phyloP scores from a whole-genome alignment of 139 green algal genomes.

The Raphidocelis subcapitata region DNA sequence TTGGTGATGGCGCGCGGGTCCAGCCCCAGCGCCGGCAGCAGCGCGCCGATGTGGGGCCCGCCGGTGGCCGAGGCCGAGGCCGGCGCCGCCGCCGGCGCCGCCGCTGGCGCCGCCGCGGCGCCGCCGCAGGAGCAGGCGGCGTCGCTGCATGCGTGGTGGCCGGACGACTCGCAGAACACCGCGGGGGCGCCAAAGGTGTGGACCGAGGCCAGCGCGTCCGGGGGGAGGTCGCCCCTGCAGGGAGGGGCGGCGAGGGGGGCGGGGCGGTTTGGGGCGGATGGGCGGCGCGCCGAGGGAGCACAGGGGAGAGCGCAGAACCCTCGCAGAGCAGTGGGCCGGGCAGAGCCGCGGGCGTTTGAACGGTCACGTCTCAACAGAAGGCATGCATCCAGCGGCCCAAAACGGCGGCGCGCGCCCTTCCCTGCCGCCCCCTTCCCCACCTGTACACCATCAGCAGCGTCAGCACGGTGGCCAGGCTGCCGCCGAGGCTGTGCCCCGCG shows the following conservation, averaged over 20 bases:
- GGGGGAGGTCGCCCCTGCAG: slow-evolving; percentile 67
- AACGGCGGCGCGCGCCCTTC: too few relatives aligned
- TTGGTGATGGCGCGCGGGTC: slow-evolving; percentile 65
- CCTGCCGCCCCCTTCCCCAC: too few relatives aligned
- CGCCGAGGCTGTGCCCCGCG: slow-evolving; percentile 91
- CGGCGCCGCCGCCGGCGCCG: background rate
- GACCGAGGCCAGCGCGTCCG: slow-evolving; percentile 56
- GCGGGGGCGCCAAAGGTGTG: slow-evolving; percentile 93
- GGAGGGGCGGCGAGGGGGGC: background rate
- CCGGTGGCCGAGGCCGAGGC: background rate
- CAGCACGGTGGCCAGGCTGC: slow-evolving; percentile 82
- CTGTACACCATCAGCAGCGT: slow-evolving; percentile 83
- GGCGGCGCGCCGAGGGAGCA: too few relatives aligned
- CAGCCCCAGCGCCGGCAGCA: slow-evolving; percentile 40
- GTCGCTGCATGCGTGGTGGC: background rate
- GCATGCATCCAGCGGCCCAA: too few relatives aligned
- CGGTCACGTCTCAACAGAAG: too few relatives aligned
- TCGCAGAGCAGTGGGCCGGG: too few relatives aligned
- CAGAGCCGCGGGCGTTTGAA: too few relatives aligned
- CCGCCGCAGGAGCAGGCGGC: slow-evolving; percentile 7
- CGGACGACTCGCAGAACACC: slow-evolving; percentile 78
- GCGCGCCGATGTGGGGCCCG: background rate
- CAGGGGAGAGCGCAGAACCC: too few relatives aligned
- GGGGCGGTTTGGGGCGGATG: too few relatives aligned
- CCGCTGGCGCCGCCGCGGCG: background rate